A percentile compares a stretch with the other conserved stretches of the same genome.
These are phyloP conservation scores for Friedmanniomyces endolithicus DNA, from an alignment of 495 filamentous ascomycete genomes.

Conservation along the genomic window DNA sequence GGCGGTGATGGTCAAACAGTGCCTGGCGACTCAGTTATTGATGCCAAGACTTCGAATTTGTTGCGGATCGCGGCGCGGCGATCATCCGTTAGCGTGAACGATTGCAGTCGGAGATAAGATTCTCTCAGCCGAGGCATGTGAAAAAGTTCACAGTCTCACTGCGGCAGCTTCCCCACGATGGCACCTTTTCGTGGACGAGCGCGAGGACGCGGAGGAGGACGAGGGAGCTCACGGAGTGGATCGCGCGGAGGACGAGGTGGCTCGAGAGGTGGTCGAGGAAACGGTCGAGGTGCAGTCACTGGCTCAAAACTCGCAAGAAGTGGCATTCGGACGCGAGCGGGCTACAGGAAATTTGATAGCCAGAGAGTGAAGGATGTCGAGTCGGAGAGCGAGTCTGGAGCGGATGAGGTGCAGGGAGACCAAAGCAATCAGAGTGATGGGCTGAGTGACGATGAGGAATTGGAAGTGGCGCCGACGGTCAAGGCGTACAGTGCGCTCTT, in stretches of 20 bases:
- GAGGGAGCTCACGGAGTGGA: constrained; percentile 2
- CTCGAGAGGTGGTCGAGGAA: not conserved
- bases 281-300: not conserved
- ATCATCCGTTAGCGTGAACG: constrained; percentile 14
- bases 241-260: constrained; percentile 1
- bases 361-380: constrained; percentile 18
- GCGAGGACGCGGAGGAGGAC: constrained; percentile 1
- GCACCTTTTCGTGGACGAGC: not conserved
- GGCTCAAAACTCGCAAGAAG: constrained; percentile 15
- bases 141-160: not conserved
- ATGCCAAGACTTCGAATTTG: constrained; percentile 15
- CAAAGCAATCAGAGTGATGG: constrained; percentile 15
- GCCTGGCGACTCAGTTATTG: not conserved
- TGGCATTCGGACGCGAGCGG: constrained; percentile 16
- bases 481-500: constrained; percentile 35
- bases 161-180: not conserved
- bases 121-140: not conserved
- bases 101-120: not conserved
- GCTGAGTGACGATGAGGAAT: constrained; percentile 22
- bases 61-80: too few species aligned
- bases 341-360: constrained; percentile 19
- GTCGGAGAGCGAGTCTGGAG: constrained; percentile 5
- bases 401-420: constrained; percentile 6
- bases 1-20: not conserved
- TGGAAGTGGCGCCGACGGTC: constrained; percentile 8